Conservation (phyloP, 1,139 yeast species). For the Sugiyamaella pinicola region DNA sequence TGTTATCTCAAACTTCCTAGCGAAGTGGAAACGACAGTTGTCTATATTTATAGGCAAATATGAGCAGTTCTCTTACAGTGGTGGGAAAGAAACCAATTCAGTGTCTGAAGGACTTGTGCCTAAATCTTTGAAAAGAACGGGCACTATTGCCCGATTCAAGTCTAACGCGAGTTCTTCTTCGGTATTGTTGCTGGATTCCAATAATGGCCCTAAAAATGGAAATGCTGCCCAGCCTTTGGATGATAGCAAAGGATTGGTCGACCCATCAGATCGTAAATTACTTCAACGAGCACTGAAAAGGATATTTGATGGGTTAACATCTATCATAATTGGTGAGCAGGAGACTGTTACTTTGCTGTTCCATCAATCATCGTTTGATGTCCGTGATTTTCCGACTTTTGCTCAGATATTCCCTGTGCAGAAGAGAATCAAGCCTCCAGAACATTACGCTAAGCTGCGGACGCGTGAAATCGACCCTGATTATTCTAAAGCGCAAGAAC, state of each 20-base stretch:
- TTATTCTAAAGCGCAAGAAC: slow-evolving; percentile 56
- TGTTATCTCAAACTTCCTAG: slow-evolving; percentile 38
- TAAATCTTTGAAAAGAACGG: slow-evolving; percentile 39
- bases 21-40: slow-evolving; percentile 36
- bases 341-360: slow-evolving; percentile 66
- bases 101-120: slow-evolving; percentile 23
- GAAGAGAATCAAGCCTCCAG: slow-evolving; percentile 38
- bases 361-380: slow-evolving; percentile 59
- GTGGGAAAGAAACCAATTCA: slow-evolving; percentile 15
- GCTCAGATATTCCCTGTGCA: slow-evolving; percentile 47
- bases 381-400: slow-evolving; percentile 52
- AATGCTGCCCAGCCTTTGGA: slow-evolving; percentile 18
- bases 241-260: slow-evolving; percentile 24
- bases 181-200: slow-evolving; percentile 6
- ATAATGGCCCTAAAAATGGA: slow-evolving; percentile 17
- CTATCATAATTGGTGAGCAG: slow-evolving; percentile 60
- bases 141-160: slow-evolving; percentile 37
- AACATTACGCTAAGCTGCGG: slow-evolving; percentile 33
- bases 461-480: slow-evolving; percentile 52
- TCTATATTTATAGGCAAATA: slow-evolving; percentile 25
- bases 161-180: slow-evolving; percentile 9
- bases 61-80: slow-evolving; percentile 30
- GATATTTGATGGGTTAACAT: slow-evolving; percentile 42
- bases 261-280: slow-evolving; percentile 33
- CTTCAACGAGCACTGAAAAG: slow-evolving; percentile 26